Evolutionary conservation across 345 rosid species (phyloP).

Genomic region (Leavenworthia alabamica): DNA sequence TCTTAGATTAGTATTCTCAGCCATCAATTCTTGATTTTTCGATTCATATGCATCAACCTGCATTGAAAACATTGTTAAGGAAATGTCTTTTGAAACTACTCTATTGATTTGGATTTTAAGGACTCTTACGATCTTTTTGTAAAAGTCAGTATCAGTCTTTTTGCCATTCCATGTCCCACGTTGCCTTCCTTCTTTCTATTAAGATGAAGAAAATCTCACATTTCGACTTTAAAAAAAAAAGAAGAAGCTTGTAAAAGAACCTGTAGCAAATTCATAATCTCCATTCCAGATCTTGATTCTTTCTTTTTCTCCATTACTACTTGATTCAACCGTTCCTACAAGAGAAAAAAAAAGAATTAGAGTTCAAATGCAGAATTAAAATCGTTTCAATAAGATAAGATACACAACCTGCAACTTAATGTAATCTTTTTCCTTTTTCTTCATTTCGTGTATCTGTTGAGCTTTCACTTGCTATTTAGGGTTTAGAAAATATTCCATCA

Average conservation of each 20-base stretch:
- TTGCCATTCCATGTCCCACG: slow-evolving; percentile 99
- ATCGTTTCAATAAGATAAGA: not conserved
- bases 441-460: slow-evolving; percentile 96
- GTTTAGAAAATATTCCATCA: not conserved
- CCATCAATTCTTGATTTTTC: slow-evolving; percentile 65
- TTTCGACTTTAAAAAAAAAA: not conserved
- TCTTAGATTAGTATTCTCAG: slow-evolving; percentile 83
- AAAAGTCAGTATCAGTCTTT: slow-evolving; percentile 90
- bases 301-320: slow-evolving; percentile 94
- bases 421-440: slow-evolving; percentile 97
- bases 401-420: slow-evolving; percentile 72
- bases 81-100: not conserved
- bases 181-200: slow-evolving; percentile 91
- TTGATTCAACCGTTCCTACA: slow-evolving; percentile 86
- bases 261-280: slow-evolving; percentile 96
- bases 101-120: not conserved
- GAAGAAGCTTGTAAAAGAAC: slow-evolving; percentile 27
- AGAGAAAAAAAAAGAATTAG: not conserved
- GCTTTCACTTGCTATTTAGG: slow-evolving; percentile 83
- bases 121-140: slow-evolving; percentile 72
- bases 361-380: not conserved
- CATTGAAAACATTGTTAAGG: not conserved
- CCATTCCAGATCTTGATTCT: slow-evolving; percentile 88
- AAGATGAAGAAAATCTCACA: no score
- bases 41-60: slow-evolving; percentile 56